Conservation (phyloP, 1,139 yeast genomes). For the Taphrina flavorubra region DNA sequence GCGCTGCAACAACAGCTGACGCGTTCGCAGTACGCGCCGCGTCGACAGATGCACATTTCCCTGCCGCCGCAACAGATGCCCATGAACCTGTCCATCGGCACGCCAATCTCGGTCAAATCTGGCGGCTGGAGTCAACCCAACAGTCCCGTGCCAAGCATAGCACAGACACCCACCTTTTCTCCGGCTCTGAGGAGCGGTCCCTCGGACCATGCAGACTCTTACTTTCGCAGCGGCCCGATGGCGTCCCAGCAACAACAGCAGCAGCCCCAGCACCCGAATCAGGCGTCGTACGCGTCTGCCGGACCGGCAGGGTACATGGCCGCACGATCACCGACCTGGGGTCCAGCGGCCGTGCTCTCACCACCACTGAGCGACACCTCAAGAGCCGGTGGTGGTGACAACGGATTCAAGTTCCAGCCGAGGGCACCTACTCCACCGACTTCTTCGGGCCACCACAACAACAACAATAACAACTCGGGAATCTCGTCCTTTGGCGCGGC, state of each 20-base stretch:
- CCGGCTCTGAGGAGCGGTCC: slow-evolving; percentile 1
- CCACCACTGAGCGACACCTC: slow-evolving; percentile 35
- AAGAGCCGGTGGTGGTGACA: neutral
- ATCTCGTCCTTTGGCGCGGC: neutral
- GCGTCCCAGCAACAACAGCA: slow-evolving; percentile 2
- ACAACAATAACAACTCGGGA: neutral
- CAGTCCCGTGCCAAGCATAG: slow-evolving; percentile 16
- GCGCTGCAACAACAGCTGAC: slow-evolving; percentile 23
- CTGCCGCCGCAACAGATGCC: slow-evolving; percentile 19
- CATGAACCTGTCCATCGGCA: neutral
- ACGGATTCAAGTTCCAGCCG: neutral
- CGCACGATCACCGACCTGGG: neutral
- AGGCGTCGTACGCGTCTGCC: neutral
- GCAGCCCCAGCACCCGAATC: too few relatives aligned
- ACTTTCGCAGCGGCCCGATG: neutral
- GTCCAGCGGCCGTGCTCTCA: slow-evolving; percentile 9
- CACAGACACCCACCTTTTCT: slow-evolving; percentile 12
- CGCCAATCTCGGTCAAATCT: slow-evolving; percentile 6
- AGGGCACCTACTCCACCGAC: slow-evolving; percentile 1
- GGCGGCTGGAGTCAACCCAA: slow-evolving; percentile 27
- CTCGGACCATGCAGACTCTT: slow-evolving; percentile 2
- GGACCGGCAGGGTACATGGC: neutral
- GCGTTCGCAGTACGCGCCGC: slow-evolving; percentile 33
- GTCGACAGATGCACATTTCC: slow-evolving; percentile 17
- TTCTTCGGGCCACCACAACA: neutral